These are phyloP conservation scores for Globisporangium iwayamae DNA, from an alignment of 352 stramenopile species.

Conservation along the genomic window DNA sequence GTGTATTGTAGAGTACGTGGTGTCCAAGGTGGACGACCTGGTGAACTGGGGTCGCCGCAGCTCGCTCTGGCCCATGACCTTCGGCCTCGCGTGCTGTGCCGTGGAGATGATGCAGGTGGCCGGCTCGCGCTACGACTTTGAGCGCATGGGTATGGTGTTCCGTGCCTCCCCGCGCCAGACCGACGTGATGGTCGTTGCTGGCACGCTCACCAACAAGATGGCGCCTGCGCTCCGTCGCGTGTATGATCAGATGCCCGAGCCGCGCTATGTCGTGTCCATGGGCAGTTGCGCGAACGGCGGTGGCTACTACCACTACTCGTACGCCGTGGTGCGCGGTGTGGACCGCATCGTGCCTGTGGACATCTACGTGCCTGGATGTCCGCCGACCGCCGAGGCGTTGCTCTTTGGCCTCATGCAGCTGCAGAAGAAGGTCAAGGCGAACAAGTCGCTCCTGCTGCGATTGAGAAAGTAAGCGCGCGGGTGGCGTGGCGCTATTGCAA, in stretches of 20 bases:
- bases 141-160: slow-evolving; percentile 96
- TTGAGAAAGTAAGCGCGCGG: slow-evolving; percentile 91
- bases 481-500: no score
- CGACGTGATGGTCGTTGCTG: slow-evolving; percentile 99
- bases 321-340: slow-evolving; percentile 94
- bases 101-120: slow-evolving; percentile 98
- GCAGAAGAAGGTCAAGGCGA: slow-evolving; percentile 99
- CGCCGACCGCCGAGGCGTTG: slow-evolving; percentile 97
- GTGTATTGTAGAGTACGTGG: slow-evolving; percentile 91
- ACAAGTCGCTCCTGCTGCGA: slow-evolving; percentile 95
- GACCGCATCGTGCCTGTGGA: slow-evolving; percentile 97
- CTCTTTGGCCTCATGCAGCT: slow-evolving; percentile 98
- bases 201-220: slow-evolving; percentile 99
- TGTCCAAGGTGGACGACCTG: slow-evolving; percentile 97
- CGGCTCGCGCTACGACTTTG: slow-evolving; percentile 95
- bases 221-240: slow-evolving; percentile 94
- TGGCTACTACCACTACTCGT: slow-evolving; percentile 92
- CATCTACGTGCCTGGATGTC: slow-evolving; percentile 99
- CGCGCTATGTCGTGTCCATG: slow-evolving; percentile 98
- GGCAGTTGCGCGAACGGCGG: slow-evolving; percentile 97
- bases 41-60: slow-evolving; percentile 98
- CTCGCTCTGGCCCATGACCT: slow-evolving; percentile 99
- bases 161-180: slow-evolving; percentile 93
- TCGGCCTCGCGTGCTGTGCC: slow-evolving; percentile 98
- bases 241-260: slow-evolving; percentile 99